A percentile compares a stretch with the other conserved stretches of the same genome.
These are phyloP conservation scores for Capsicum chinense DNA, from an alignment of 257 asterid species.

Conservation along the genomic window DNA sequence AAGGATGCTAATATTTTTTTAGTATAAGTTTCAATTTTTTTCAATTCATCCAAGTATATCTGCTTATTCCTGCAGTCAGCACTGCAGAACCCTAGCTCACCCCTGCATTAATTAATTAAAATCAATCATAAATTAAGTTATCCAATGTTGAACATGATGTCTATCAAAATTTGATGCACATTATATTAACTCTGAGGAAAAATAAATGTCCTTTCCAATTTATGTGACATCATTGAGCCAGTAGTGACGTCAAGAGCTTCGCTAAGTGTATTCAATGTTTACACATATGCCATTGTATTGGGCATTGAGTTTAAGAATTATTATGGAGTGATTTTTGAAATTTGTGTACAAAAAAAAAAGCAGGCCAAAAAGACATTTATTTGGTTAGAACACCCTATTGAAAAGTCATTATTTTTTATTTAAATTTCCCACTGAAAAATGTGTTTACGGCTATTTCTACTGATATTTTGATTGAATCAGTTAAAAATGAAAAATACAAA, in stretches of 20 bases:
- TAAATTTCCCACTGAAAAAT: too few relatives aligned
- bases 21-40: conserved; percentile 54
- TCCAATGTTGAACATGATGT: not conserved
- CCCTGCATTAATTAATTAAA: conserved; percentile 46
- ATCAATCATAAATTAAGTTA: not conserved
- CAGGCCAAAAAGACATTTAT: not conserved
- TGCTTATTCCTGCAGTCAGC: conserved; percentile 66
- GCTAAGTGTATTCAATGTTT: not conserved
- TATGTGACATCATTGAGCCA: not conserved
- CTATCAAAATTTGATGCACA: not conserved
- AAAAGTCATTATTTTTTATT: too few relatives aligned
- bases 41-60: conserved; percentile 58
- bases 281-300: too few relatives aligned
- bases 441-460: too few relatives aligned
- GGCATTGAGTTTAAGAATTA: too few relatives aligned
- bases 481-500: too few relatives aligned
- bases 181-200: not conserved
- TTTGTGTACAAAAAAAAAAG: too few relatives aligned
- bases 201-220: not conserved
- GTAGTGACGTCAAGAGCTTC: not conserved
- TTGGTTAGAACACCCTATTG: too few relatives aligned
- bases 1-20: conserved; percentile 42
- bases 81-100: conserved; percentile 75
- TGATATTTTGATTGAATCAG: too few relatives aligned
- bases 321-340: not conserved